Conservation (phyloP, 164 flowering plant genomes). For the Tetracentron sinense region DNA sequence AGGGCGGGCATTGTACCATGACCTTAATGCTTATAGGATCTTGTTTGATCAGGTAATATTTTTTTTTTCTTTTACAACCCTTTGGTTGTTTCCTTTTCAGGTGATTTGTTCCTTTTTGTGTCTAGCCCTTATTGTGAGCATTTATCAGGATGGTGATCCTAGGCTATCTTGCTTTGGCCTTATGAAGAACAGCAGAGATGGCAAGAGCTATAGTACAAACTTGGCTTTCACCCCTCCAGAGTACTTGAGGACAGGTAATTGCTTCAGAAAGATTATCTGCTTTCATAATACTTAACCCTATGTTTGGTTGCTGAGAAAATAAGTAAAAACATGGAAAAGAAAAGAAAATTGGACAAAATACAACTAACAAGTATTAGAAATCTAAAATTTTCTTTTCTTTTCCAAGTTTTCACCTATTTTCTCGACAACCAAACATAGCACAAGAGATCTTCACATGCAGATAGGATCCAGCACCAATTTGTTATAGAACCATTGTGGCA, state of each 20-base stretch:
- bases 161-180: constrained; percentile 70
- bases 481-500: not conserved
- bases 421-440: too few species aligned
- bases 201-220: constrained; percentile 73
- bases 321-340: too few species aligned
- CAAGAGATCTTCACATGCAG: too few species aligned
- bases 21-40: constrained; percentile 84
- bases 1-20: constrained; percentile 88
- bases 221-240: constrained; percentile 77
- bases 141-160: constrained; percentile 54
- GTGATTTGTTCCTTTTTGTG: not conserved
- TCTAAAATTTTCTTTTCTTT: too few species aligned
- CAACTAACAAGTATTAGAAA: too few species aligned
- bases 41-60: constrained; percentile 55
- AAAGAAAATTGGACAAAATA: too few species aligned
- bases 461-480: not conserved
- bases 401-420: too few species aligned
- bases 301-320: too few species aligned
- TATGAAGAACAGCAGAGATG: constrained; percentile 70
- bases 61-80: not conserved
- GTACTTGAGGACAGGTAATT: constrained; percentile 49
- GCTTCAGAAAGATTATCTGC: too few species aligned
- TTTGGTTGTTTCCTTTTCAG: not conserved
- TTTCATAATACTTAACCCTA: too few species aligned
- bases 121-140: constrained; percentile 3